Evolutionary conservation across 2,329 filamentous ascomycete genomes (phyloP).

Genomic region (Aureobasidium melanogenum): DNA sequence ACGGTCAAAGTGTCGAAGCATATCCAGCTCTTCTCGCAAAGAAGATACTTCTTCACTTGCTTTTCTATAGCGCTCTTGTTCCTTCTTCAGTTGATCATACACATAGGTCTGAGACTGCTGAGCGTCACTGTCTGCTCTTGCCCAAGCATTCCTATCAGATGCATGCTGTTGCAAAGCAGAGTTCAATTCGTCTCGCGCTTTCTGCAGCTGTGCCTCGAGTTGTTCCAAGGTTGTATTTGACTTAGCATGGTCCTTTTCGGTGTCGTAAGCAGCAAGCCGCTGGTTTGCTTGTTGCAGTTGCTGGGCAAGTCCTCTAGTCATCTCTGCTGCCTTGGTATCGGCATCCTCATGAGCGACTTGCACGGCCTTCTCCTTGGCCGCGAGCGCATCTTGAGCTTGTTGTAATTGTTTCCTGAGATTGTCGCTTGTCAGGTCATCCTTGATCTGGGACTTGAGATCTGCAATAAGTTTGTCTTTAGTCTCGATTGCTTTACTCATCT

Average conservation of each 20-base stretch:
- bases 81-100: neutral
- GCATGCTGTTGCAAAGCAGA: conserved; percentile 17
- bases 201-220: neutral
- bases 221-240: neutral
- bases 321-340: conserved; percentile 5
- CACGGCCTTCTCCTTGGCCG: neutral
- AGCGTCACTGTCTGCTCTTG: neutral
- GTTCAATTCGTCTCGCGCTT: conserved; percentile 12
- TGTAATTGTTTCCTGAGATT: neutral
- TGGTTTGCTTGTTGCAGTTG: conserved; percentile 7
- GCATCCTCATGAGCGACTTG: neutral
- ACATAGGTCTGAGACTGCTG: neutral
- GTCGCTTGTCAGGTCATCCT: neutral
- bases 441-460: neutral
- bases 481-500: neutral
- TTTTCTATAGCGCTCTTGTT: neutral
- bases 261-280: conserved; percentile 9
- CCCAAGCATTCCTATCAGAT: neutral
- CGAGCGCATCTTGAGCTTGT: neutral
- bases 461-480: neutral
- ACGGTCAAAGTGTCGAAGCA: conserved; percentile 13
- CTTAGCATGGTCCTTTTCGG: conserved; percentile 5
- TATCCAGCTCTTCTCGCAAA: conserved; percentile 20
- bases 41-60: conserved; percentile 17
- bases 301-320: neutral